Percentiles rank a stretch among this genome's conserved stretches.
phyloP scores from a whole-genome alignment of 2,329 filamentous ascomycete genomes.

The Tolypocladium tropicale region DNA sequence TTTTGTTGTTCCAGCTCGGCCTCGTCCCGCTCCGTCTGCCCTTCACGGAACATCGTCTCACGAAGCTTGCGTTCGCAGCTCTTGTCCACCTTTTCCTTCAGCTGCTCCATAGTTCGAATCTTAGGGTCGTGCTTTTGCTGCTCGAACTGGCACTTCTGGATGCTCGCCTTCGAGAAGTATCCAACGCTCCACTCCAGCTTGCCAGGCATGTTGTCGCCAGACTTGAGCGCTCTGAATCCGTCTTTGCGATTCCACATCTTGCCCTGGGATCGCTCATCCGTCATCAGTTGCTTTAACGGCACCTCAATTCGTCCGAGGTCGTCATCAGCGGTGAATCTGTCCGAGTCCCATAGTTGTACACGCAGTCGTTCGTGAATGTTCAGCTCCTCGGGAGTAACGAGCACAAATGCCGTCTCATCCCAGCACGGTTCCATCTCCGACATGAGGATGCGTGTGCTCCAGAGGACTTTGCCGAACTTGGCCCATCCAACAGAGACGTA shows the following conservation, averaged over 20 bases:
- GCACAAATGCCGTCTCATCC: conserved; percentile 60
- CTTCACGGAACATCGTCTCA: conserved; percentile 41
- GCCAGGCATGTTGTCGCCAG: conserved; percentile 58
- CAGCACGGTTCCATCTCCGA: conserved; percentile 59
- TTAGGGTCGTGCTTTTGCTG: conserved; percentile 49
- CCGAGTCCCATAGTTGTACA: conserved; percentile 67
- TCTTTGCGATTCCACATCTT: conserved; percentile 54
- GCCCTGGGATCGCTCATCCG: conserved; percentile 45
- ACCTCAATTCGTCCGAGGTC: conserved; percentile 65
- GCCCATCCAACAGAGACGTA: conserved; percentile 68
- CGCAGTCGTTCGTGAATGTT: conserved; percentile 61
- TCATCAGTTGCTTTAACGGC: conserved; percentile 55
- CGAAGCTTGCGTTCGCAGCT: conserved; percentile 52
- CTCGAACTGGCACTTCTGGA: conserved; percentile 51
- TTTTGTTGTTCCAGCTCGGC: conserved; percentile 59
- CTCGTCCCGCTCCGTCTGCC: conserved; percentile 39
- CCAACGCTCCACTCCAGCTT: conserved; percentile 60
- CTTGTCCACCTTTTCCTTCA: conserved; percentile 46
- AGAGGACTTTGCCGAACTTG: conserved; percentile 60
- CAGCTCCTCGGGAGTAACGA: conserved; percentile 60
- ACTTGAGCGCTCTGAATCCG: conserved; percentile 53
- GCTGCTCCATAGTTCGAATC: conserved; percentile 45
- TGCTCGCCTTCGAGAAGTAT: conserved; percentile 57
- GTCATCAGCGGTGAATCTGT: conserved; percentile 62
- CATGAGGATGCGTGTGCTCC: conserved; percentile 50